A percentile compares a stretch with the other conserved stretches of the same genome.
phyloP scores from a whole-genome alignment of 352 stramenopile genomes.

The Globisporangium solare region DNA sequence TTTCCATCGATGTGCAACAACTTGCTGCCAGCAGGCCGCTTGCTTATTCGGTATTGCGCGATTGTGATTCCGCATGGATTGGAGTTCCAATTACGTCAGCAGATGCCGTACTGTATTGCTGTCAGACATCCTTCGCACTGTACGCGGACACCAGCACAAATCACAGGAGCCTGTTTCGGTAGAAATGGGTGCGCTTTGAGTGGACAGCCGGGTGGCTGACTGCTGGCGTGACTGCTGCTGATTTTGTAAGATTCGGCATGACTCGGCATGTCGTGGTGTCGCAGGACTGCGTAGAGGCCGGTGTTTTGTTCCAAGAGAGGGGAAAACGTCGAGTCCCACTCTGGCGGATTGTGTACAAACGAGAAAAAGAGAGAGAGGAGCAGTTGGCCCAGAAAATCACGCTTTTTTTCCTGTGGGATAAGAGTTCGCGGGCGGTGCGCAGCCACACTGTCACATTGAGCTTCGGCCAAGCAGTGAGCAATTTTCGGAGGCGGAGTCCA shows the following conservation, averaged over 20 bases:
- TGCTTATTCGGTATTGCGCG: too few relatives aligned
- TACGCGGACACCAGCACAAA: too few relatives aligned
- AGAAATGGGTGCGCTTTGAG: background rate
- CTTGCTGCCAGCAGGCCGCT: too few relatives aligned
- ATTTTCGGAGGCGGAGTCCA: background rate
- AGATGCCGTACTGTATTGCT: too few relatives aligned
- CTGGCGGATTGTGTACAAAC: background rate
- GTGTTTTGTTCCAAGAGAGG: background rate
- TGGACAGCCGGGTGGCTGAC: background rate
- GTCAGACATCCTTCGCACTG: too few relatives aligned
- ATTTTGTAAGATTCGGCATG: background rate
- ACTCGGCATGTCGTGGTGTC: background rate
- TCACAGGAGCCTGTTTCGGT: background rate
- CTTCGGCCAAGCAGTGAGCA: background rate
- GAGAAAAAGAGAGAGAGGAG: background rate
- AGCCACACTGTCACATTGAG: background rate
- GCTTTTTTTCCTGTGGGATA: background rate
- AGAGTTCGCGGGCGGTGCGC: too few relatives aligned
- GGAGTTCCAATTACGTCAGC: too few relatives aligned
- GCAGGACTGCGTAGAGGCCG: background rate
- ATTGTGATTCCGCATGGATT: too few relatives aligned
- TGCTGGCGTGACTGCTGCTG: too few relatives aligned
- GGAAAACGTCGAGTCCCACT: background rate
- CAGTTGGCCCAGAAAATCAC: background rate
- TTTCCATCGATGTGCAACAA: too few relatives aligned